Evolutionary conservation across 768 basidiomycete genomes (phyloP).

Genomic region (Suillus fuscotomentosus): DNA sequence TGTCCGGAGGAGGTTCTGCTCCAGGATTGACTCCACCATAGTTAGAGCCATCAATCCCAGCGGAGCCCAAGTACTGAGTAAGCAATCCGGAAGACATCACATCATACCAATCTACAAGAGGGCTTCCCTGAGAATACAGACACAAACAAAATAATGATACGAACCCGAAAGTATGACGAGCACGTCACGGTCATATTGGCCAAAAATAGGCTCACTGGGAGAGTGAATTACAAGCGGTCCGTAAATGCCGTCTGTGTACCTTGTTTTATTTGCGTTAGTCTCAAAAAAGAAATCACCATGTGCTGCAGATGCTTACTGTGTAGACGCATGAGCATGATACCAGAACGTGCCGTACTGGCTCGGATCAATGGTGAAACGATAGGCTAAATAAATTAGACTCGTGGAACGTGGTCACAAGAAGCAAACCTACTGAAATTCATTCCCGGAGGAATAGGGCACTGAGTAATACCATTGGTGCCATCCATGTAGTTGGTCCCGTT

Average conservation of each 20-base stretch:
- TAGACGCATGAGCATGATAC: conserved; percentile 44
- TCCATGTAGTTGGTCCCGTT: conserved; percentile 50
- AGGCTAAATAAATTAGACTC: conserved; percentile 17
- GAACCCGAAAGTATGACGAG: conserved; percentile 35
- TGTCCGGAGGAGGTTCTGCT: conserved; percentile 39
- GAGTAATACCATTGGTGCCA: conserved; percentile 44
- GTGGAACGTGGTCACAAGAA: neutral
- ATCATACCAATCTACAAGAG: conserved; percentile 32
- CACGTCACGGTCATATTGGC: conserved; percentile 38
- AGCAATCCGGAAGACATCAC: conserved; percentile 29
- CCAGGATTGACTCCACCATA: conserved; percentile 29
- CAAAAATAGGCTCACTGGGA: conserved; percentile 29
- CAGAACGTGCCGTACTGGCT: conserved; percentile 46
- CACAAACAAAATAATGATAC: conserved; percentile 10
- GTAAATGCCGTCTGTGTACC: conserved; percentile 48
- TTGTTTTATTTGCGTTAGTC: conserved; percentile 17
- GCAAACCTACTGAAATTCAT: conserved; percentile 31
- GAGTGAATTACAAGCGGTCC: conserved; percentile 49
- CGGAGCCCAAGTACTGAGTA: conserved; percentile 26
- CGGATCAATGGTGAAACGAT: conserved; percentile 40
- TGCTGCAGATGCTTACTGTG: conserved; percentile 16
- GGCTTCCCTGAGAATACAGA: neutral
- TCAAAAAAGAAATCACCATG: conserved; percentile 9
- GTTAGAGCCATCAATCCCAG: conserved; percentile 27
- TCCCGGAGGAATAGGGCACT: conserved; percentile 55